Evolutionary conservation across 2,329 filamentous ascomycete genomes (phyloP), one percentile per base, ranked within the genome.

Genomic region (Plenodomus lindquistii): DNA sequence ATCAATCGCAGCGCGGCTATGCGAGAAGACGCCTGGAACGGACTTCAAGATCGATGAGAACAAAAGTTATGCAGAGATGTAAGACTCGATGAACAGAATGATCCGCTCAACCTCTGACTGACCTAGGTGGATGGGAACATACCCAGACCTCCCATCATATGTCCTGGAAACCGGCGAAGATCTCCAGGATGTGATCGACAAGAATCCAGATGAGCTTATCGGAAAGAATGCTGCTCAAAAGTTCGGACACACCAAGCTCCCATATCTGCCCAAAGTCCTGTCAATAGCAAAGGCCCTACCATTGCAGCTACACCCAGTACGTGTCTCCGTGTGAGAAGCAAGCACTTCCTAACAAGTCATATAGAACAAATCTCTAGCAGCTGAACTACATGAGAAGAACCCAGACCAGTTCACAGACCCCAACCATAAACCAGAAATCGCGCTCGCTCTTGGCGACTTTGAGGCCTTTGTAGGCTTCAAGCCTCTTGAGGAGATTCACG

Each of bases 381-480:
- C 78, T 8, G 78, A 84, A 59, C 78, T 91, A 2, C 86, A 91
- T 71, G 66, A 79, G 44, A 68, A 83, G 55, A 78, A 89, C 44
- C 86, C 87, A 0, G 71, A 82, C 2, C 80, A 83, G 48, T 91
- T 88, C 67, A 82, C 81, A 1, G 87, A 92, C 56, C 74, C 81
- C 2, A 91, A 91, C 67, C 87, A 91, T 76, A 91, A 91, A 72
- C 88, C 88, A 1, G 88, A 92, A 65, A 91, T 92, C 44, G 87
- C 88, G 1, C 75, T 92, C 1, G 87, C 88, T 0, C 73, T 91
- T 1, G 79, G 81, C 11, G 81, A 84, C 18, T 91, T 92, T 60
- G 87, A 91, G 67, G 84, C 87, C 0, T 91, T 92, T 59, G 85
- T 84, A 9, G 88, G 88, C 5, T 91, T 85, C 75, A 91, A 89